These are phyloP conservation scores for Neurospora sp. DNA, from an alignment of 2,329 filamentous ascomycete genomes.

Conservation along the genomic window DNA sequence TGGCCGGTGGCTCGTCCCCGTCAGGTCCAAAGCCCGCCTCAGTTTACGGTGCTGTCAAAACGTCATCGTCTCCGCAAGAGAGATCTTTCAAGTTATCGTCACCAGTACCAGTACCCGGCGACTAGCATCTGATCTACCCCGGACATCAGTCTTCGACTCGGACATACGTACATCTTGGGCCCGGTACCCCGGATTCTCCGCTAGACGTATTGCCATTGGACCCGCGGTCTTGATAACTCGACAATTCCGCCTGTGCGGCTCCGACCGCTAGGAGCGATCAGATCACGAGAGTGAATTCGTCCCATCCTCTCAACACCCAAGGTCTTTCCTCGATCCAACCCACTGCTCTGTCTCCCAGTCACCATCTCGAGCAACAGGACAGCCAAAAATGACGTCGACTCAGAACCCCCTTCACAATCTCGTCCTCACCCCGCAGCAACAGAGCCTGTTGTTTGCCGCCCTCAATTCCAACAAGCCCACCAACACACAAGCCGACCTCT, in stretches of 20 bases:
- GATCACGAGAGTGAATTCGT: not conserved
- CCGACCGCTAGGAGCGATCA: not conserved
- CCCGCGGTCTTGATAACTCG: not conserved
- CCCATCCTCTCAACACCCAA: not conserved
- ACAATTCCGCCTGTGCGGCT: not conserved
- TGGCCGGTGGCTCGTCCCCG: not conserved
- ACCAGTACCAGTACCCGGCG: not conserved
- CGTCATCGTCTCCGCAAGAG: not conserved
- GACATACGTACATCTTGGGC: not conserved
- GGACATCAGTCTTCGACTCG: not conserved
- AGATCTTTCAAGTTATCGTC: not conserved
- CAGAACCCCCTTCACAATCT: slow-evolving; percentile 44
- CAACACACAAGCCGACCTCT: slow-evolving; percentile 30
- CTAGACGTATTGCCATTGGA: not conserved
- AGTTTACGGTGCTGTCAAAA: not conserved
- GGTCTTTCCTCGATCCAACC: not conserved
- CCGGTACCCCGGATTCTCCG: not conserved
- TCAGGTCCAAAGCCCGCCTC: not conserved
- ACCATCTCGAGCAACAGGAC: slow-evolving; percentile 5
- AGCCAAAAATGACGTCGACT: slow-evolving; percentile 40
- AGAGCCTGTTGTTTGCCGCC: slow-evolving; percentile 65
- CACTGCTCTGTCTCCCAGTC: not conserved
- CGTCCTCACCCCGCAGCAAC: slow-evolving; percentile 66
- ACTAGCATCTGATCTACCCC: not conserved
- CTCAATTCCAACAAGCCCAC: slow-evolving; percentile 58